Evolutionary conservation across 176 grass and related monocot genomes (phyloP).

Genomic region (Hyparrhenia diplandra): DNA sequence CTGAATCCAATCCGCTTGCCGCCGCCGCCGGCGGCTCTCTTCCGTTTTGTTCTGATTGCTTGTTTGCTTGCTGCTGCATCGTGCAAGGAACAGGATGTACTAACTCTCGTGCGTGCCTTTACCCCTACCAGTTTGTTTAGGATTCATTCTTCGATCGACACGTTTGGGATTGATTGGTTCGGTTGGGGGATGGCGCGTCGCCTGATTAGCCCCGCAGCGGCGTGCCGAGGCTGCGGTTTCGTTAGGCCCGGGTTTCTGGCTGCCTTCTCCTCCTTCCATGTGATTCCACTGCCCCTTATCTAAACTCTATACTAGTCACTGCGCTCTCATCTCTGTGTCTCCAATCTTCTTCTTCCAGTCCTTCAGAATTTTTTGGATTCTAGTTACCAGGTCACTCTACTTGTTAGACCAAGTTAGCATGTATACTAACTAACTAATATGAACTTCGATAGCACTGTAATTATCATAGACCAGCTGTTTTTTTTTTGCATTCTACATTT

Average conservation of each 20-base stretch:
- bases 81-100: not conserved
- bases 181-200: slow-evolving; percentile 76
- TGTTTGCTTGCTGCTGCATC: not conserved
- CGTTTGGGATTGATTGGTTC: slow-evolving; percentile 12
- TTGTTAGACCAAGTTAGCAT: not conserved
- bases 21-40: not conserved
- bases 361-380: not conserved
- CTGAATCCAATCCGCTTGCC: not conserved
- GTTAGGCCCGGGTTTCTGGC: slow-evolving; percentile 78
- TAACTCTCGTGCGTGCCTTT: not conserved
- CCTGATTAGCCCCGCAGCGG: slow-evolving; percentile 68
- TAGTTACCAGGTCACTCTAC: not conserved
- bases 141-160: not conserved
- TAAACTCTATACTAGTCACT: not conserved
- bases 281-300: slow-evolving; percentile 60
- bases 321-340: not conserved
- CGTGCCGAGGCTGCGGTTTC: slow-evolving; percentile 71
- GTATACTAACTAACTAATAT: not conserved
- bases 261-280: slow-evolving; percentile 82
- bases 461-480: not conserved
- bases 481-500: not conserved
- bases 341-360: not conserved
- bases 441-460: not conserved
- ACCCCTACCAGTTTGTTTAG: not conserved
- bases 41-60: not conserved